phyloP scores from a whole-genome alignment of 148 eudicot species.

The Camellia lanceoleosa region DNA sequence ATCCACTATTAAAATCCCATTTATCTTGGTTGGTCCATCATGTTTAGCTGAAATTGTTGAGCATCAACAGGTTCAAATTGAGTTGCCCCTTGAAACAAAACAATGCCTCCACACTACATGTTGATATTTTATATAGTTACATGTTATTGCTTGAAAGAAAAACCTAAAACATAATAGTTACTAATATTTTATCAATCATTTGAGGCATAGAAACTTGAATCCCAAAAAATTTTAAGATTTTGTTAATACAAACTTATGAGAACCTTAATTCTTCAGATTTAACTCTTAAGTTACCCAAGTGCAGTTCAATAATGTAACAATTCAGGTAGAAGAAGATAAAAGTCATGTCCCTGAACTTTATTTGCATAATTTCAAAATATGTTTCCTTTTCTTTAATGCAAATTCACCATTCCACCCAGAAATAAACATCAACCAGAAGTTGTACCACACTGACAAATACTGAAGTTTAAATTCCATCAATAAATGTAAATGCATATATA shows the following conservation, averaged over 20 bases:
- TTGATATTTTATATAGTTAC: background rate
- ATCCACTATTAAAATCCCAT: background rate
- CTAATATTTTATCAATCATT: background rate
- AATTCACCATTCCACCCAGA: background rate
- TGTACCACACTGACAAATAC: too few species aligned
- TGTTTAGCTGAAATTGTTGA: background rate
- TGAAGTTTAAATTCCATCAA: slow-evolving; percentile 5
- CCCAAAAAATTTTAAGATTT: background rate
- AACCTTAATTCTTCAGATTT: background rate
- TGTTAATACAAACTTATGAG: background rate
- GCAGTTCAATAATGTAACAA: background rate
- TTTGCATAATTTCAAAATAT: background rate
- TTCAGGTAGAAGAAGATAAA: background rate
- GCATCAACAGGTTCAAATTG: background rate
- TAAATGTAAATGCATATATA: too few species aligned
- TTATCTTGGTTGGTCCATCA: background rate
- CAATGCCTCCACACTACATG: background rate
- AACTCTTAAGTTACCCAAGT: background rate
- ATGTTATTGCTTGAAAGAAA: background rate
- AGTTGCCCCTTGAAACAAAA: background rate
- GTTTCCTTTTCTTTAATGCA: background rate
- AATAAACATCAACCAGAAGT: background rate
- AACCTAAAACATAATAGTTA: background rate
- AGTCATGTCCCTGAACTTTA: background rate
- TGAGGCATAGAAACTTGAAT: background rate